phyloP scores from a whole-genome alignment of 1,284 basidiomycete genomes.

The Rhodotorula sp. region DNA sequence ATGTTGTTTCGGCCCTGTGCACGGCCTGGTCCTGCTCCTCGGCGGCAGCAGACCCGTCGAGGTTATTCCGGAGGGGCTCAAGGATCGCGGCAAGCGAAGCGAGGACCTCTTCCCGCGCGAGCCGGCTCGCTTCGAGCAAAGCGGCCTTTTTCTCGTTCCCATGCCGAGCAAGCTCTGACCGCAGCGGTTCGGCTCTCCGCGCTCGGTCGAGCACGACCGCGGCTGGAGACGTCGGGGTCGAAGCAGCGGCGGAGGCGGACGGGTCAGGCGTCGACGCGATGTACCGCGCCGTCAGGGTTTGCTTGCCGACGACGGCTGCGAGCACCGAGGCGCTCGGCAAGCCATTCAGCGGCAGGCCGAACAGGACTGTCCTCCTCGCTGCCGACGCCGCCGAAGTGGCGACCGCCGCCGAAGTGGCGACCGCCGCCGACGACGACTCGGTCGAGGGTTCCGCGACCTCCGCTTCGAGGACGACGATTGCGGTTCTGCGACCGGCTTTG shows the following conservation, averaged over 20 bases:
- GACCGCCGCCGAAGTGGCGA: too few relatives aligned
- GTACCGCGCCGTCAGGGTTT: conserved; percentile 32
- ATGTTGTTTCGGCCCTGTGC: conserved; percentile 23
- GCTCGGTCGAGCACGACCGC: conserved; percentile 22
- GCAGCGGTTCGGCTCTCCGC: conserved; percentile 25
- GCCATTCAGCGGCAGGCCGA: conserved; percentile 31
- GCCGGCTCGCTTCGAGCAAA: conserved; percentile 7
- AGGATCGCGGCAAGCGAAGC: conserved; percentile 21
- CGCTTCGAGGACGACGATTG: conserved; percentile 24
- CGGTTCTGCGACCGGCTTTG: conserved; percentile 18
- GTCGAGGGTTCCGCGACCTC: not conserved
- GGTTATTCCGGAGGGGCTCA: not conserved
- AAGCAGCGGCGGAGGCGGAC: not conserved
- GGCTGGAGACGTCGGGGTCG: not conserved
- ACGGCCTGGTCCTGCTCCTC: conserved; percentile 20
- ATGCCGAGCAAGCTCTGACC: conserved; percentile 5
- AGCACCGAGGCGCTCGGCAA: conserved; percentile 37
- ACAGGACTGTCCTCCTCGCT: conserved; percentile 27
- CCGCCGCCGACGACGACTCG: too few relatives aligned
- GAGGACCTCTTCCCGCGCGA: conserved; percentile 21
- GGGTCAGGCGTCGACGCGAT: conserved; percentile 7
- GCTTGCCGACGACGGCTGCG: conserved; percentile 41
- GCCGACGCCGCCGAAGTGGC: not conserved
- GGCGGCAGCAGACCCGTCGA: not conserved
- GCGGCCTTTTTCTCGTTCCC: conserved; percentile 14